Evolutionary conservation across 2,329 filamentous ascomycete species (phyloP).

Genomic region (Akanthomyces uredinophilus): DNA sequence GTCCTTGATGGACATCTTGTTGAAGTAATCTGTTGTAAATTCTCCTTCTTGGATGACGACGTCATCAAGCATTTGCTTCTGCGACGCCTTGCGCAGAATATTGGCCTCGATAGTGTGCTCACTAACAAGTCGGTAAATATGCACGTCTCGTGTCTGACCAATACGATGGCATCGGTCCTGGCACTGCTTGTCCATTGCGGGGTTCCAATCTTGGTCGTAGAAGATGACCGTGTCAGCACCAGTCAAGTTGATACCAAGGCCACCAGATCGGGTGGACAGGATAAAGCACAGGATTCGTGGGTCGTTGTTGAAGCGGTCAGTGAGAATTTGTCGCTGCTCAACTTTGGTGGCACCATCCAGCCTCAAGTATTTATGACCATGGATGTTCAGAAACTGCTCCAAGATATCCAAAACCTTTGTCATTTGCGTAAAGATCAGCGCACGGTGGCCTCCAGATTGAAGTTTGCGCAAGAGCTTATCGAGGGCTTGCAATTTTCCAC

Average conservation of each 20-base stretch:
- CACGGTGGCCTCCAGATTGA: constrained; percentile 85
- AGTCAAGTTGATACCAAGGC: constrained; percentile 91
- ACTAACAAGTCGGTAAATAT: constrained; percentile 92
- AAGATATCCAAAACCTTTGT: constrained; percentile 96
- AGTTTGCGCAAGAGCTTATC: constrained; percentile 81
- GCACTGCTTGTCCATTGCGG: constrained; percentile 98
- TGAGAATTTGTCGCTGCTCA: constrained; percentile 90
- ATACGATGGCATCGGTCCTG: constrained; percentile 97
- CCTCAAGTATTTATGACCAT: constrained; percentile 92
- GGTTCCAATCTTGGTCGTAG: constrained; percentile 99
- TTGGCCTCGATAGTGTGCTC: constrained; percentile 97
- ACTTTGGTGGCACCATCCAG: constrained; percentile 96
- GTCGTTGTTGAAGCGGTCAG: constrained; percentile 95
- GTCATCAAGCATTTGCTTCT: constrained; percentile 96
- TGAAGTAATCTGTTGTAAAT: constrained; percentile 96
- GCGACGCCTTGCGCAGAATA: constrained; percentile 90
- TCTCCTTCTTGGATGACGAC: constrained; percentile 97
- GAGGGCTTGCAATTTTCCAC: constrained; percentile 88
- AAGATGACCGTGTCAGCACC: constrained; percentile 98
- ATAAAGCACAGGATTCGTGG: constrained; percentile 92
- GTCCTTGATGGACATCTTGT: constrained; percentile 67
- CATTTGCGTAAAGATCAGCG: constrained; percentile 99
- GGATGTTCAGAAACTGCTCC: constrained; percentile 96
- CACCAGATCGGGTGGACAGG: constrained; percentile 87
- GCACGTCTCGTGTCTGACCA: constrained; percentile 93